These are phyloP conservation scores for Paecilomyces dactylethromorphus DNA, from an alignment of 2,329 filamentous ascomycete genomes.

Conservation along the genomic window DNA sequence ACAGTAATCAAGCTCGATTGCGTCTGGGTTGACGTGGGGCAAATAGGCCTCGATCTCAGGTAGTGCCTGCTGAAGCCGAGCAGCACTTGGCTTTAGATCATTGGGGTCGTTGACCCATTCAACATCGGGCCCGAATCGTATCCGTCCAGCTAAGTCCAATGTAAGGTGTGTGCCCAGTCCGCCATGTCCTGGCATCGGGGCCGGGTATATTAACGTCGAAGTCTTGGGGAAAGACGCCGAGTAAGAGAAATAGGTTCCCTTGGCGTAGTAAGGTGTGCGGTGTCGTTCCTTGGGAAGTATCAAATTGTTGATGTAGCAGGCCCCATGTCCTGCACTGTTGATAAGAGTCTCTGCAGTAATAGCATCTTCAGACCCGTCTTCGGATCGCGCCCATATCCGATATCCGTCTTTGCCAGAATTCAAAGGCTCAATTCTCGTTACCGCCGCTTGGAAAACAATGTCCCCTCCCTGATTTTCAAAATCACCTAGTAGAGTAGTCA, in stretches of 20 bases:
- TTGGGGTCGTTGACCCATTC: conserved; percentile 75
- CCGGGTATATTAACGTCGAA: conserved; percentile 76
- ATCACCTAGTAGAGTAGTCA: conserved; percentile 70
- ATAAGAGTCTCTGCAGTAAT: conserved; percentile 72
- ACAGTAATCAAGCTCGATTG: conserved; percentile 75
- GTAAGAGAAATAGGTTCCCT: conserved; percentile 94
- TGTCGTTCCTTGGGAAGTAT: conserved; percentile 52
- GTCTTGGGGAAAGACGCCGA: conserved; percentile 57
- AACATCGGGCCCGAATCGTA: conserved; percentile 91
- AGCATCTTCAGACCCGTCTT: conserved; percentile 36
- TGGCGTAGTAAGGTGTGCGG: conserved; percentile 69
- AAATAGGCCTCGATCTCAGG: conserved; percentile 73
- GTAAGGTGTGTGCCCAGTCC: conserved; percentile 95
- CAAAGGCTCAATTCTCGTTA: conserved; percentile 54
- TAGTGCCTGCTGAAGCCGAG: conserved; percentile 60
- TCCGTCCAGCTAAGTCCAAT: conserved; percentile 73
- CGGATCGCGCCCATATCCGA: conserved; percentile 52
- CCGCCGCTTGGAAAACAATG: conserved; percentile 61
- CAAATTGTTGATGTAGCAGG: conserved; percentile 74
- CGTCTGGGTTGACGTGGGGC: conserved; percentile 60
- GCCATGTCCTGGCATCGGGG: conserved; percentile 70
- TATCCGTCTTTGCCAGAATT: conserved; percentile 57
- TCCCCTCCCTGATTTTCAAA: conserved; percentile 74
- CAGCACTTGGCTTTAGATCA: conserved; percentile 62
- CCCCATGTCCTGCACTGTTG: conserved; percentile 78